Conservation (phyloP, 1,284 basidiomycete genomes). For the Hemileia vastatrix region DNA sequence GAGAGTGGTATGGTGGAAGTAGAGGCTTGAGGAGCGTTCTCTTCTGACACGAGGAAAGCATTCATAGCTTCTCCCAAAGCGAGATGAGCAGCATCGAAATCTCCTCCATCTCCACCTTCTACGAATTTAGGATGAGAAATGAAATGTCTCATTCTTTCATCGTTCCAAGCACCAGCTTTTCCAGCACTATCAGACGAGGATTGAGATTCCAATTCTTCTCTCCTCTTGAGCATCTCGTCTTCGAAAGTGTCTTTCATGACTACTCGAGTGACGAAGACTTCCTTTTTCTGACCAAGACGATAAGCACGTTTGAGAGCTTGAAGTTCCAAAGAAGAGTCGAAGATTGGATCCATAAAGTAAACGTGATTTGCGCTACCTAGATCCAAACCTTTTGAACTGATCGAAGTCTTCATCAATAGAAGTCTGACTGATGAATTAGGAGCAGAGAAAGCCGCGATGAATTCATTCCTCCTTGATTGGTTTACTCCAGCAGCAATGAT, state of each 20-base stretch:
- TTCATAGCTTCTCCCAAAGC: not conserved
- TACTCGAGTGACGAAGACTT: not conserved
- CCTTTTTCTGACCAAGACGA: not conserved
- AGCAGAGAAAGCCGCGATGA: not conserved
- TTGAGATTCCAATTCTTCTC: not conserved
- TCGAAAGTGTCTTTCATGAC: conserved; percentile 9
- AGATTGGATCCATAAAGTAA: not conserved
- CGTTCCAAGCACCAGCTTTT: not conserved
- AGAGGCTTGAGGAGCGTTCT: not conserved
- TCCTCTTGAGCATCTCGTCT: not conserved
- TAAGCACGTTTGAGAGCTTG: conserved; percentile 5
- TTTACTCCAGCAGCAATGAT: not conserved
- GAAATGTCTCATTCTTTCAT: not conserved
- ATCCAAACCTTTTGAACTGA: not conserved
- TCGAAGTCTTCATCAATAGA: not conserved
- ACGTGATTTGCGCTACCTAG: not conserved
- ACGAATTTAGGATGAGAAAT: not conserved
- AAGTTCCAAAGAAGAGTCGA: not conserved
- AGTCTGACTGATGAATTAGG: not conserved
- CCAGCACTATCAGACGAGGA: not conserved
- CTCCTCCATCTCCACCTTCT: no score
- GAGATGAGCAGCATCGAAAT: no score
- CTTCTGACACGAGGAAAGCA: not conserved
- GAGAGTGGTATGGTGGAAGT: no score
- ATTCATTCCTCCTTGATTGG: not conserved